Base-by-base conservation (phyloP, 176 grass and related monocot species). In the Oryza officinalis region DNA sequence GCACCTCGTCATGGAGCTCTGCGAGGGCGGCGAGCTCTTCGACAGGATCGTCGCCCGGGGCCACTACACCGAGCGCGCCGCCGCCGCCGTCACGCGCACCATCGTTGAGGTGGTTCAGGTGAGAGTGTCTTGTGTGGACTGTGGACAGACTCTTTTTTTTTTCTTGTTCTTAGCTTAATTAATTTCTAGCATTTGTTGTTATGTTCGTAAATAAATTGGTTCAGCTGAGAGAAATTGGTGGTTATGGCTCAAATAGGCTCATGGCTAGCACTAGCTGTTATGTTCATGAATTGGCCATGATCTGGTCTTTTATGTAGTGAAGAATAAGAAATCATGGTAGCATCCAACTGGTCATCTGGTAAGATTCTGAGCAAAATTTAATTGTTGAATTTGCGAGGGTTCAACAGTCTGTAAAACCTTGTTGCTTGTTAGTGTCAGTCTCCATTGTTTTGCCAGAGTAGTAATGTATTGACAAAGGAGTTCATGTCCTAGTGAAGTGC, bases 51-150 rank as follows among this genome's bases (percentile, higher is more conserved):
- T 96, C 40, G 93, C 97, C 0, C 67, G 91, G 27, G 97, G 97
- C 0, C 93, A 92, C 63, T 99, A 99, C 86, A 99, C 93, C 33
- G 97, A 99, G 86, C 86, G 93, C 28, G 93, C 97, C 32, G 97
- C 97, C 0, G 91, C 97, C 6, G 89, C 80, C 23, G 93, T 99
- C 85, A 90, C 79, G 40, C 90, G 92, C 27, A 99, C 93, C 74
- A 95, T 99, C 81, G 97, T 95, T 2, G 93, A 99, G 90, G 93
- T 99, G 60, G 97, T 99, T 57, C 91, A 97, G 94, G 94, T 97
- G 76, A 83, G 86, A 22, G 20, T 26, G 37, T 25, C 22, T 11
- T 9, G 18, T 13, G 8, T 63, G 8, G 0, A 3, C 18, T 15
- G 12, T 17, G 23, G 9, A 74, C 17, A 31, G 6, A 18, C 4